Evolutionary conservation across 1,284 basidiomycete species (phyloP), one percentile per base, ranked within the genome.

Genomic region (Amylostereum chailletii): DNA sequence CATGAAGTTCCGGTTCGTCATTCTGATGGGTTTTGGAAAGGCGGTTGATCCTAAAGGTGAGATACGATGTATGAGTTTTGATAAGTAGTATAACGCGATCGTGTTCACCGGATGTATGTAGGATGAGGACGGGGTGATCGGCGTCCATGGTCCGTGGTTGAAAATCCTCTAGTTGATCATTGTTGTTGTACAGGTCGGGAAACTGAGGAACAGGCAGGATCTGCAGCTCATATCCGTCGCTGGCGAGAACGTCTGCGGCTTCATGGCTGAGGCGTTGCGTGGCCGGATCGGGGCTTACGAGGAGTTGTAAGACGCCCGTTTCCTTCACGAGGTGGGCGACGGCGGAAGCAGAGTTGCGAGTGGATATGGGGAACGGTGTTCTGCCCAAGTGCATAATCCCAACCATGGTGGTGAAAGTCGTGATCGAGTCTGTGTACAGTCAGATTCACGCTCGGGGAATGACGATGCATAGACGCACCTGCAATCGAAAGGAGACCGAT

Each of bases 341-440:
- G 0, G 65, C 70, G 1, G 57, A 51, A 11, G 62, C 51, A 0
- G 66, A 68, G 51, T 73, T 72, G 33, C 70, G 62, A 2, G 67
- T 64, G 1, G 71, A 73, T 19, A 73, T 60, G 1, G 65, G 60
- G 54, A 72, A 72, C 3, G 56, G 52, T 1, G 51, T 51, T 52
- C 55, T 63, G 1, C 66, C 67, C 3, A 62, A 58, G 29, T 54
- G 57, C 42, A 60, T 47, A 10, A 67, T 58, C 19, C 65, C 66
- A 26, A 58, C 39, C 9, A 62, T 51, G 11, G 60, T 49, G 9
- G 59, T 56, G 34, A 60, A 60, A 51, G 65, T 68, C 0, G 63
- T 65, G 46, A 69, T 59, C 19, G 63, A 55, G 49, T 71, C 68
- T 67, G 54, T 43, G 41, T 51, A 10, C 10, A 38, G 26, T 49